Percentiles rank a stretch among this genome's conserved stretches.
These are phyloP conservation scores for Klebsormidium nitens DNA, from an alignment of 139 green algal genomes.

Conservation along the genomic window DNA sequence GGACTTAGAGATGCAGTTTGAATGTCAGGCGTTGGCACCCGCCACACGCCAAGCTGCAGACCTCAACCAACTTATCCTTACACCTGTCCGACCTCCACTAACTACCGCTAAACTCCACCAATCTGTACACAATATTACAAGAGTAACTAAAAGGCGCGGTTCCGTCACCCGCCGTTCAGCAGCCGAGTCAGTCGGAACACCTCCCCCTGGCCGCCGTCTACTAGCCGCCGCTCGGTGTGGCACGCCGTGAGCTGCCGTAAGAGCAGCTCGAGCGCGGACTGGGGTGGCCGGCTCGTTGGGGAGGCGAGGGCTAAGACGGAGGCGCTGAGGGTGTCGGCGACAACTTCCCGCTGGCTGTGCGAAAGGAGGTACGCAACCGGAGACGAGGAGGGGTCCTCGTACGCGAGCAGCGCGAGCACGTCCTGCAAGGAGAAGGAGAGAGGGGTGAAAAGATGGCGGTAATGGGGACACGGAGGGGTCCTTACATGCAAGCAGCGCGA, in stretches of 20 bases:
- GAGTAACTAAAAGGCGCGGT: no score
- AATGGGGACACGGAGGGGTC: slow-evolving; percentile 9
- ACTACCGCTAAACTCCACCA: no score
- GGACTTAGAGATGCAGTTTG: no score
- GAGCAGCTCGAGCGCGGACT: slow-evolving; percentile 50
- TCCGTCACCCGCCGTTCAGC: no score
- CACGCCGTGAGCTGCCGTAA: slow-evolving; percentile 56
- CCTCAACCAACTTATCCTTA: no score
- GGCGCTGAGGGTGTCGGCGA: slow-evolving; percentile 68
- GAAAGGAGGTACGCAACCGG: slow-evolving; percentile 56
- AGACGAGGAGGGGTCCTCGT: slow-evolving; percentile 57
- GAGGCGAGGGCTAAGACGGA: slow-evolving; percentile 48
- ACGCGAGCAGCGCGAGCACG: slow-evolving; percentile 69
- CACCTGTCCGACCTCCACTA: no score
- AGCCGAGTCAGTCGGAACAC: slow-evolving; percentile 47
- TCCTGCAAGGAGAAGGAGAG: slow-evolving; percentile 45
- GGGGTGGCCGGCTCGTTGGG: slow-evolving; percentile 15
- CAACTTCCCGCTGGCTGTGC: slow-evolving; percentile 52
- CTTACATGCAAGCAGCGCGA: slow-evolving; percentile 74
- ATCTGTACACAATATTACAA: no score
- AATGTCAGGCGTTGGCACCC: no score
- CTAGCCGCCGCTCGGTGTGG: slow-evolving; percentile 45
- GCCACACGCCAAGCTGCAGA: no score
- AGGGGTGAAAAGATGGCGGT: slow-evolving; percentile 3
- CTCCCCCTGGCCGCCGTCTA: slow-evolving; percentile 49